phyloP scores from a whole-genome alignment of 495 filamentous ascomycete species.

The Annulohypoxylon nitens region DNA sequence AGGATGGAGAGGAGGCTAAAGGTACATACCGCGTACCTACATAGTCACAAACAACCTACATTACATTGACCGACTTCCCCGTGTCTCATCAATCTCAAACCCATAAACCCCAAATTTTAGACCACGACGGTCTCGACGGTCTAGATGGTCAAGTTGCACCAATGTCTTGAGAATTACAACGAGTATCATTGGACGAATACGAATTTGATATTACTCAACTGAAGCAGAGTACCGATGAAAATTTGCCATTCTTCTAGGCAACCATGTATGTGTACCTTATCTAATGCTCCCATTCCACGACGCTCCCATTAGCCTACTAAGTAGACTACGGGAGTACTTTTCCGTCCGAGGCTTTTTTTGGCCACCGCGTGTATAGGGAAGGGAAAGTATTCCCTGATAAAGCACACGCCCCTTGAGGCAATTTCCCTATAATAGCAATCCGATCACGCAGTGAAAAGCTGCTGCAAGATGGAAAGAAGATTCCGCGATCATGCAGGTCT shows the following conservation, averaged over 20 bases:
- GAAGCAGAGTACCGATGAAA: constrained; percentile 8
- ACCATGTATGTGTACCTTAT: constrained; percentile 16
- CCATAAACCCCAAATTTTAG: constrained; percentile 1
- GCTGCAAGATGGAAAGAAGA: constrained; percentile 14
- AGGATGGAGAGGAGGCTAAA: constrained; percentile 29
- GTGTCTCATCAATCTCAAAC: constrained; percentile 16
- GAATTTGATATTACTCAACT: neutral
- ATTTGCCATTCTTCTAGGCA: neutral
- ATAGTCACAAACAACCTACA: neutral
- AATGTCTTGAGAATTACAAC: neutral
- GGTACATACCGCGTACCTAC: neutral
- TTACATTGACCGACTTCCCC: constrained; percentile 11
- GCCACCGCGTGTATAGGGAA: neutral
- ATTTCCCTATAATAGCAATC: constrained; percentile 37
- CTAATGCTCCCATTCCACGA: neutral
- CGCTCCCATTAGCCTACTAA: neutral
- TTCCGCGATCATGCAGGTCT: constrained; percentile 8
- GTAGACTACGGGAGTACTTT: constrained; percentile 13
- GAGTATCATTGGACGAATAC: constrained; percentile 11
- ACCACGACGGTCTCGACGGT: neutral
- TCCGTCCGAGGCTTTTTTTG: constrained; percentile 18
- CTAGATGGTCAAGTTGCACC: neutral
- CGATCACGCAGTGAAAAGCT: constrained; percentile 6
- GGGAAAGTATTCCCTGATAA: neutral
- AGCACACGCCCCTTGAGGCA: constrained; percentile 25